phyloP scores from a whole-genome alignment of 176 grass and related monocot genomes.

The Phragmites australis region DNA sequence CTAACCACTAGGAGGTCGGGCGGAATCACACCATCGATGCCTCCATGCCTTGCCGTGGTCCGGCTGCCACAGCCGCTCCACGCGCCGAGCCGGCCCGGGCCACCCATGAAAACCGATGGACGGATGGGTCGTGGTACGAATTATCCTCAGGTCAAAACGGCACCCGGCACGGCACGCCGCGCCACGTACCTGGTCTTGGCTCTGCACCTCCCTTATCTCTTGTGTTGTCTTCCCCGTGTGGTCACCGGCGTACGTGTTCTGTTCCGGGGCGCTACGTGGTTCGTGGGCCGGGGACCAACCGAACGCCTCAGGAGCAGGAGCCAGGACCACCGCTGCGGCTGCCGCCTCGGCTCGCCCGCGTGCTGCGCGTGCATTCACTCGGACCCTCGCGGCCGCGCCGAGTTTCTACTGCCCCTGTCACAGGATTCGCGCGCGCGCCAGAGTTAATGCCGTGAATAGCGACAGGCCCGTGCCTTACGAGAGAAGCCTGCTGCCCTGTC shows the following conservation, averaged over 20 bases:
- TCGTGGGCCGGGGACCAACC: neutral
- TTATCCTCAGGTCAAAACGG: no score
- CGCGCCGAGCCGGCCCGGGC: no score
- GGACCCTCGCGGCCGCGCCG: neutral
- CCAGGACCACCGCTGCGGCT: constrained; percentile 21
- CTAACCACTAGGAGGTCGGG: no score
- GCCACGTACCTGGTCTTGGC: neutral
- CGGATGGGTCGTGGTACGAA: no score
- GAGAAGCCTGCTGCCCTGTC: neutral
- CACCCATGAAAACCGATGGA: no score
- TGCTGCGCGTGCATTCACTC: constrained; percentile 22
- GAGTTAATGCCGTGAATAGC: constrained; percentile 29
- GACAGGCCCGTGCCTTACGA: neutral
- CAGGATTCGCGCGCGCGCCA: constrained; percentile 34
- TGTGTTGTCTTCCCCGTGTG: constrained; percentile 41
- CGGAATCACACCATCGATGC: no score
- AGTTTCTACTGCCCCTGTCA: neutral
- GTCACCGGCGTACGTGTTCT: constrained; percentile 46
- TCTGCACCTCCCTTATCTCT: neutral
- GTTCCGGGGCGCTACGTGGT: constrained; percentile 30
- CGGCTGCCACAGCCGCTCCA: no score
- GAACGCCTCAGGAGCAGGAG: neutral
- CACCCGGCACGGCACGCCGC: neutral
- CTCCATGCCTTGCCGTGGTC: no score
- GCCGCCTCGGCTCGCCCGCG: neutral